Conservation (phyloP, 257 asterid species). For the Rhazya stricta region DNA sequence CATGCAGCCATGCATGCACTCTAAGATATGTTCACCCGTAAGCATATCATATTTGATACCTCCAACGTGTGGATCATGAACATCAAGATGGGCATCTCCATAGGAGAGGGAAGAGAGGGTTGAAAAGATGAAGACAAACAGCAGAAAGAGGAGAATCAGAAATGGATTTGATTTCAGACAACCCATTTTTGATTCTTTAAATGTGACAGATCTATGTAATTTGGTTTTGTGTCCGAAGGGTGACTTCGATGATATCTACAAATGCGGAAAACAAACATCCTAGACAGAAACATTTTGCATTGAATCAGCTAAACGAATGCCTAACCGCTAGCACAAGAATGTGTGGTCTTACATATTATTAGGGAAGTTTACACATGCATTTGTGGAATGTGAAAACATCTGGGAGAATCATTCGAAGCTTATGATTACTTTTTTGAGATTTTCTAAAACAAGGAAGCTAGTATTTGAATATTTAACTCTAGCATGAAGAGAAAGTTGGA, state of each 20-base stretch:
- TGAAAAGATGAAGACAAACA: constrained; percentile 11
- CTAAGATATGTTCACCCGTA: background rate
- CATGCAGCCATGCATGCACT: background rate
- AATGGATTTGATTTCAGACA: constrained; percentile 13
- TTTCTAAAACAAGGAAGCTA: too few species aligned
- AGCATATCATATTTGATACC: constrained; percentile 4
- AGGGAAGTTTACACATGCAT: too few species aligned
- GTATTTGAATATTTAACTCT: too few species aligned
- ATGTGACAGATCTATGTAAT: background rate
- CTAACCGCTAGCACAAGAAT: background rate
- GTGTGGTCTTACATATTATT: too few species aligned
- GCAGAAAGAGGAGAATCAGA: constrained; percentile 1
- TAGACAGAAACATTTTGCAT: too few species aligned
- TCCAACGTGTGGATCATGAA: background rate
- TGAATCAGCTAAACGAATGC: background rate
- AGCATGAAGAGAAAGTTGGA: too few species aligned
- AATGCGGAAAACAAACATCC: background rate
- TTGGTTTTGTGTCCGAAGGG: background rate
- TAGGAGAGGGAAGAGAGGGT: constrained; percentile 1
- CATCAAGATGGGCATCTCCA: constrained; percentile 7
- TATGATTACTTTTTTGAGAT: too few species aligned
- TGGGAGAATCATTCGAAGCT: too few species aligned
- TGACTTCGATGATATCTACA: background rate
- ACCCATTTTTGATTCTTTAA: constrained; percentile 7
- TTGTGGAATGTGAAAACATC: too few species aligned